A percentile compares a stretch with the other conserved stretches of the same genome.
Conservation (phyloP, 108 stramenopile species). For the Nitzschia inconspicua region DNA sequence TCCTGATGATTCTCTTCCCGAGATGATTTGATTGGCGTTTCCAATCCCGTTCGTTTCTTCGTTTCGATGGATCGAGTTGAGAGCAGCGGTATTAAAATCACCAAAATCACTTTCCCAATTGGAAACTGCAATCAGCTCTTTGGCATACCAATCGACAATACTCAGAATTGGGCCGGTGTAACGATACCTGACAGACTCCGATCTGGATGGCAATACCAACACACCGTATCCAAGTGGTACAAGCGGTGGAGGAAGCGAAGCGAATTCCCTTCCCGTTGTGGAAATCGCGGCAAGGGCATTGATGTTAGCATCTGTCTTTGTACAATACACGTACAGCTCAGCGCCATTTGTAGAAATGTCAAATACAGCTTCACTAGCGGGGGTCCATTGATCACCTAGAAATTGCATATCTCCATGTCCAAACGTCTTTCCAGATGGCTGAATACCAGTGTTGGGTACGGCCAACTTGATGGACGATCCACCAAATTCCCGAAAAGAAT, state of each 20-base stretch:
- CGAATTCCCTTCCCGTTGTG: constrained; percentile 11
- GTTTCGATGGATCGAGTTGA: no score
- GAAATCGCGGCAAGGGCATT: constrained; percentile 21
- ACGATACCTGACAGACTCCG: constrained; percentile 11
- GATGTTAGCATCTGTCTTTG: no score
- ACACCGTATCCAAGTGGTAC: not conserved
- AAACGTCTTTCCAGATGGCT: constrained; percentile 4
- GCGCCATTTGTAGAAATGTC: no score
- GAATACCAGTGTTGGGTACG: not conserved
- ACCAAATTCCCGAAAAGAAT: no score
- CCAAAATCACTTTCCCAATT: no score
- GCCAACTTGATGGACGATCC: not conserved
- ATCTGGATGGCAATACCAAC: constrained; percentile 5
- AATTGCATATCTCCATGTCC: constrained; percentile 14
- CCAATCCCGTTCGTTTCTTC: no score
- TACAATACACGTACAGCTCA: constrained; percentile 21
- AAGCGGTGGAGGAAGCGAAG: not conserved
- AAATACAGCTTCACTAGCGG: constrained; percentile 11
- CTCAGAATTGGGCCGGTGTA: constrained; percentile 18
- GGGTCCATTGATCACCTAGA: constrained; percentile 14
- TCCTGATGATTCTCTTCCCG: no score
- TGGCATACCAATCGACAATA: constrained; percentile 3
- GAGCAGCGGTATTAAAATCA: no score
- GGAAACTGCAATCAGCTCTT: constrained; percentile 7
- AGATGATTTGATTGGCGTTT: no score